Conservation (phyloP, 1,284 basidiomycete genomes). For the Cutaneotrichosporon sp. region DNA sequence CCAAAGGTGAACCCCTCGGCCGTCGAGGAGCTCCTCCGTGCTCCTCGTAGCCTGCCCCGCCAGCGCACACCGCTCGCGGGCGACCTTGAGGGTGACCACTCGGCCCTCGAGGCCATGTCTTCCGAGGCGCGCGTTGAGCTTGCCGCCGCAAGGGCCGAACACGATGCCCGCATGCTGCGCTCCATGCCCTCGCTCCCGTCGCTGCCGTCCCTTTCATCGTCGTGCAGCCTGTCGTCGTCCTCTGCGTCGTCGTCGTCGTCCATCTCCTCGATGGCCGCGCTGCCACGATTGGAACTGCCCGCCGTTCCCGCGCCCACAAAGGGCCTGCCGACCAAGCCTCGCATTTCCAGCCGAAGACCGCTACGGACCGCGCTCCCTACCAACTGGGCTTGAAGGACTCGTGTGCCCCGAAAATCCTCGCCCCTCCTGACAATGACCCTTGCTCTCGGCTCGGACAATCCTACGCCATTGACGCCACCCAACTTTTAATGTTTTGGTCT, state of each 20-base stretch:
- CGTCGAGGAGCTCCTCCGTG: neutral
- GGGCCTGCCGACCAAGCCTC: neutral
- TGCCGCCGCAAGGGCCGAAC: neutral
- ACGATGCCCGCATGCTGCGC: neutral
- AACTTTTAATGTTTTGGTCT: too few species aligned
- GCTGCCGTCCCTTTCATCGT: neutral
- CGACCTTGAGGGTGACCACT: conserved; percentile 6
- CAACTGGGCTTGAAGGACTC: neutral
- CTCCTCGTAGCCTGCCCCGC: neutral
- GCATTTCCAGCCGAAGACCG: neutral
- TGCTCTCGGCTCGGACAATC: too few species aligned
- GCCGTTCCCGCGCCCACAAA: neutral
- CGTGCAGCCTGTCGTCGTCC: neutral
- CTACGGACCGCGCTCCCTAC: too few species aligned
- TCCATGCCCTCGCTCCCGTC: neutral
- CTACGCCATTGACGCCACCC: too few species aligned
- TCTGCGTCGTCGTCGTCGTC: neutral
- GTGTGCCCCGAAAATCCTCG: too few species aligned
- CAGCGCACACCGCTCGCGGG: neutral
- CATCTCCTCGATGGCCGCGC: neutral
- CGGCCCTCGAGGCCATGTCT: conserved; percentile 1
- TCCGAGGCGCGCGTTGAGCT: neutral
- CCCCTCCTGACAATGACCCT: too few species aligned
- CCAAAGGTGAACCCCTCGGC: neutral
- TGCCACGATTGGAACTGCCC: neutral